Evolutionary conservation across 345 rosid species (phyloP).

Genomic region (Alliaria petiolata): DNA sequence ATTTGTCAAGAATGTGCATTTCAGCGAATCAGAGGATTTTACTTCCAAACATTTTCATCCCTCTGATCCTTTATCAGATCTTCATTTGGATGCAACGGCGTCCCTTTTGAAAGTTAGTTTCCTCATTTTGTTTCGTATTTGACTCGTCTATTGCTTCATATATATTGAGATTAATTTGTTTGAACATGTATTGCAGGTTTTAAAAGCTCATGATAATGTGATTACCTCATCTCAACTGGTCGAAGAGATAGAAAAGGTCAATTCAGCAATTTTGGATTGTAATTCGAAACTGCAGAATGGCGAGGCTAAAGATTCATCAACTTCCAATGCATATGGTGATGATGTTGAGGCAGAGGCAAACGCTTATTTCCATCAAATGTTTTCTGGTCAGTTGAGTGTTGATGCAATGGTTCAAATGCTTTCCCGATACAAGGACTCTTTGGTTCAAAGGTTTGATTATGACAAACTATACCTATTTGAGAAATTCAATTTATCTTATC

Average conservation of each 20-base stretch:
- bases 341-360: constrained; percentile 95
- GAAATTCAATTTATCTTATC: neutral
- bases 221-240: constrained; percentile 49
- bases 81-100: constrained; percentile 57
- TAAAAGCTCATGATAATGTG: constrained; percentile 50
- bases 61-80: constrained; percentile 48
- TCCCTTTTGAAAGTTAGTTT: constrained; percentile 66
- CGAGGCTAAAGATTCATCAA: constrained; percentile 54
- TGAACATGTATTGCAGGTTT: constrained; percentile 43
- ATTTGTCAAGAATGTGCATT: constrained; percentile 69
- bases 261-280: constrained; percentile 46
- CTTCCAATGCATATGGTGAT: constrained; percentile 63
- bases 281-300: constrained; percentile 70
- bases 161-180: neutral
- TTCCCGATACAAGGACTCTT: constrained; percentile 82
- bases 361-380: constrained; percentile 93
- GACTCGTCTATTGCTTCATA: neutral
- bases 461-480: neutral
- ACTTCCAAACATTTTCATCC: constrained; percentile 57
- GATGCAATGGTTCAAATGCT: constrained; percentile 98
- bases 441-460: constrained; percentile 53
- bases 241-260: constrained; percentile 74
- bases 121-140: neutral
- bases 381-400: constrained; percentile 74
- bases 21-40: constrained; percentile 58